Base-by-base conservation (phyloP, 805 yeast species). In the Middelhovenomyces tepae region DNA sequence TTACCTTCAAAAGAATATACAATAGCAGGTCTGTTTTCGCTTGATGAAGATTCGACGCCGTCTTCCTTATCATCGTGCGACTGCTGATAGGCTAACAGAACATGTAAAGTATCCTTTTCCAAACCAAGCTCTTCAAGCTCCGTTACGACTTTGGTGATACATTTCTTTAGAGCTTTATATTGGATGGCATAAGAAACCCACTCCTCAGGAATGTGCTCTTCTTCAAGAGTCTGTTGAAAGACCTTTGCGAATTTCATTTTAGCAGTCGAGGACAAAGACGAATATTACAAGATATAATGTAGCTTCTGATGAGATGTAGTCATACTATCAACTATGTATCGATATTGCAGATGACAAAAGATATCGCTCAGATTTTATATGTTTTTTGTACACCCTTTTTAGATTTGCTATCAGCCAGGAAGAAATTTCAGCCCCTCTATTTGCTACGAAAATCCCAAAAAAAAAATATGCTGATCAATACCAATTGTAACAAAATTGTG, bases 191-290 rank as follows among this genome's bases (percentile, higher is more conserved):
- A 68, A 18, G 63, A 67, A 0, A 70, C 58, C 91, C 91, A 80
- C 15, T 73, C 78, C 17, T 60, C 63, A 4, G 89, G 89, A 10
- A 79, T 62, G 2, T 68, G 65, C 31, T 75, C 78, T 35, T 70
- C 77, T 22, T 61, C 62, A 16, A 81, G 62, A 2, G 75, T 69
- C 45, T 76, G 73, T 48, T 80, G 79, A 36, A 77, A 69, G 4
- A 71, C 67, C 51, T 80, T 81, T 4, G 84, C 87, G 51, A 81
- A 80, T 65, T 80, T 81, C 89, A 81, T 81, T 7, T 7, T 26
- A 15, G n/a, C n/a, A n/a, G n/a, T n/a, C n/a, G n/a, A n/a, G n/a
- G n/a, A n/a, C n/a, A n/a, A n/a, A n/a, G n/a, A n/a, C n/a, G n/a
- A n/a, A n/a, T n/a, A n/a, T n/a, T n/a, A n/a, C n/a, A n/a, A n/a